Evolutionary conservation across 768 basidiomycete species (phyloP), one percentile per base, ranked within the genome.

Genomic region (Hericium coralloides): DNA sequence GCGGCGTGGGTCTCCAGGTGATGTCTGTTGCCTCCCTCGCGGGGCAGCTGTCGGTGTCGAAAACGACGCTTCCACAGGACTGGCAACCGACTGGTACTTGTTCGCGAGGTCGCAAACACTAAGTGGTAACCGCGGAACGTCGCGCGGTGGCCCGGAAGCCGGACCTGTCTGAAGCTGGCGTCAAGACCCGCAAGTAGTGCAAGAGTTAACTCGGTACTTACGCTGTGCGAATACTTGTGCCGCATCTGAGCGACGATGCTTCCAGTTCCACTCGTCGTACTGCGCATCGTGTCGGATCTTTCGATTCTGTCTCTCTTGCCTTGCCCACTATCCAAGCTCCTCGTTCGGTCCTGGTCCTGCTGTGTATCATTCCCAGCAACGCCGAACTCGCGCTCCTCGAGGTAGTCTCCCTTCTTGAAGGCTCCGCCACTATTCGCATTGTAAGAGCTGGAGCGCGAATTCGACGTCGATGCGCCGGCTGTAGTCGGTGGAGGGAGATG

Each of bases 221-320:
- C 87, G 55, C 68, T 73, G 43, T 71, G 76, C 20, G 80, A 75
- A 61, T 86, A 89, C 52, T 79, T 79, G 64, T 78, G 79, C 47
- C 84, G 77, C 76, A 92, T 82, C 2, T 81, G 80, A 45, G 87
- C 84, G 48, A 91, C 87, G 23, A 85, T 70, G 62, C 79, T 82
- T 12, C 78, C 79, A 50, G 31, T 31, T 9, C 64, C 77, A 36
- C 49, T 50, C n/a, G 43, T 20, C 8, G 9, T 45, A 59, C 80
- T 84, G 41, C 68, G 75, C 6, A 74, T 76, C 2, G 82, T 80
- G 48, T 84, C 81, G 20, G 68, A 74, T 58, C 79, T 75, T 52
- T 84, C 80, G 3, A 81, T 62, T 31, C 31, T 31, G 31, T 31
- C 31, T 23, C 53, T 43, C 18, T 50, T 50, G 17, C 36, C 37